Evolutionary conservation across 352 stramenopile genomes (phyloP).

Genomic region (Phytopythium chamaehyphon): DNA sequence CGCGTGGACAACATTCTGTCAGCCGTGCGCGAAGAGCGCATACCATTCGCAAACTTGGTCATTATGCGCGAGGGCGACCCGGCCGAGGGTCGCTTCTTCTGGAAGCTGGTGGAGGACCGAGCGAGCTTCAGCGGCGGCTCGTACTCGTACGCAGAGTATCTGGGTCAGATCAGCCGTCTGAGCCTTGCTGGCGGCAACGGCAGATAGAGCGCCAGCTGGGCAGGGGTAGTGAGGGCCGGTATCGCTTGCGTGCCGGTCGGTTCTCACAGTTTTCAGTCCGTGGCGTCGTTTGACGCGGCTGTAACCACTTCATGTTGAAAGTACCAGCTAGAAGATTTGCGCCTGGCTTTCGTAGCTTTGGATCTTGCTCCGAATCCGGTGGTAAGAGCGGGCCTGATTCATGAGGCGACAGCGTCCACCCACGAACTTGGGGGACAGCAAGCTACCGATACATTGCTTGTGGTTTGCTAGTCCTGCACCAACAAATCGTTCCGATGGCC

Average conservation of each 20-base stretch:
- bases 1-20: conserved; percentile 87
- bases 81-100: conserved; percentile 93
- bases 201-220: conserved; percentile 32
- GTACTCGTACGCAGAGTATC: conserved; percentile 98
- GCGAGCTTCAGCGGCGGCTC: conserved; percentile 96
- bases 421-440: too few species aligned
- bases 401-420: too few species aligned
- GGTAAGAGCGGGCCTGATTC: background rate
- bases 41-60: conserved; percentile 79
- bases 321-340: conserved; percentile 8
- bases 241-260: background rate
- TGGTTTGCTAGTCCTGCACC: too few species aligned
- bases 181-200: conserved; percentile 54
- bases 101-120: conserved; percentile 98
- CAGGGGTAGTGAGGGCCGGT: background rate
- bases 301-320: conserved; percentile 2
- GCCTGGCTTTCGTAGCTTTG: background rate
- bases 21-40: conserved; percentile 85
- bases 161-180: conserved; percentile 85
- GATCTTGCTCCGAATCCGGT: background rate
- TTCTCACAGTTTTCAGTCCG: background rate
- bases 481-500: background rate
- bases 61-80: conserved; percentile 95
- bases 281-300: background rate
- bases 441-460: too few species aligned